Evolutionary conservation across 768 basidiomycete species (phyloP).

Genomic region (Cystobasidium tubakii): DNA sequence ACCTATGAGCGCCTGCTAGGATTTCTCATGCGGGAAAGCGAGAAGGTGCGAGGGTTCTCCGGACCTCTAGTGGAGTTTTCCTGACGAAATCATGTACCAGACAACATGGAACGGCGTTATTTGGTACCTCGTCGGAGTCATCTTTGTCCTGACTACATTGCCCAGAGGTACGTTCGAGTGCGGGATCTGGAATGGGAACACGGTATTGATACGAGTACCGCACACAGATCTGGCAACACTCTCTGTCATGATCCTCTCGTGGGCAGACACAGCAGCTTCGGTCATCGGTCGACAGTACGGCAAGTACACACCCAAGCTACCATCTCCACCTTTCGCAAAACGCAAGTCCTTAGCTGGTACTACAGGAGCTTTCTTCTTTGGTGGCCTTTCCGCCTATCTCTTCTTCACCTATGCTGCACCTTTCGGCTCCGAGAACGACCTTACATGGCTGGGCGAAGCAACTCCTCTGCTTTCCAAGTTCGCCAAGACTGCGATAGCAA

Average conservation of each 20-base stretch:
- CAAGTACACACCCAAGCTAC: conserved; percentile 44
- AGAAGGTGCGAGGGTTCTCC: conserved; percentile 20
- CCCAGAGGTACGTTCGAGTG: conserved; percentile 41
- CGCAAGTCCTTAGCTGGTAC: conserved; percentile 47
- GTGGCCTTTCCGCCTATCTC: conserved; percentile 41
- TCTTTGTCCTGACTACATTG: conserved; percentile 42
- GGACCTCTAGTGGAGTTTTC: no score
- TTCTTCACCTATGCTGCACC: conserved; percentile 42
- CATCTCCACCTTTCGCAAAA: conserved; percentile 43
- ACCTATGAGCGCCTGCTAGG: conserved; percentile 41
- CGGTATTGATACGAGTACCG: background rate
- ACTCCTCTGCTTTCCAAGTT: conserved; percentile 15
- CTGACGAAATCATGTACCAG: background rate
- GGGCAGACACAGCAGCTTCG: conserved; percentile 46
- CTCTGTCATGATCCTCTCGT: conserved; percentile 45
- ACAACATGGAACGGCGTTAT: conserved; percentile 36
- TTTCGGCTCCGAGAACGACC: conserved; percentile 42
- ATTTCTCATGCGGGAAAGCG: conserved; percentile 43
- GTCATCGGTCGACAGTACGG: conserved; percentile 47
- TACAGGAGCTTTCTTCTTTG: conserved; percentile 40
- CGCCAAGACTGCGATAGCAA: conserved; percentile 25
- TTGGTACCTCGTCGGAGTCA: conserved; percentile 46
- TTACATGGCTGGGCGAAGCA: conserved; percentile 42
- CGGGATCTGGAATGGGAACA: no score
- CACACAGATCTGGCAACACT: conserved; percentile 45